These are phyloP conservation scores for Pythium scleroteichum DNA, from an alignment of 352 stramenopile species.

Conservation along the genomic window DNA sequence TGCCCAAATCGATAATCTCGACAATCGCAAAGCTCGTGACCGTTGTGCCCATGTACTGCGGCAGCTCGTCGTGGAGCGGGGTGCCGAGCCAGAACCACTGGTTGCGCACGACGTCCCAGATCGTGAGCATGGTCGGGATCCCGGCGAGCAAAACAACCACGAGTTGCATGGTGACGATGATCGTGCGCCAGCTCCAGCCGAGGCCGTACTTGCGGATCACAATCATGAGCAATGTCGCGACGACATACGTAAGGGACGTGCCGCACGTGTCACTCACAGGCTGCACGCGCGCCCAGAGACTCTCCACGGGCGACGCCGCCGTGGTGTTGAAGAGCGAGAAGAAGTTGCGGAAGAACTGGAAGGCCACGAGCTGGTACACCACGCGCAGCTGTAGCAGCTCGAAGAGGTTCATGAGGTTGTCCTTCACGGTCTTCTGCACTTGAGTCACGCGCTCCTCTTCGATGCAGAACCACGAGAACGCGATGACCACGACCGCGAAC, in stretches of 20 bases:
- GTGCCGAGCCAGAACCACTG: conserved; percentile 27
- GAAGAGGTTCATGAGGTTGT: conserved; percentile 8
- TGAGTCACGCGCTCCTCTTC: conserved; percentile 11
- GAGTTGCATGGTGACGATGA: conserved; percentile 17
- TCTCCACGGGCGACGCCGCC: conserved; percentile 20
- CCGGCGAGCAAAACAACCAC: conserved; percentile 21
- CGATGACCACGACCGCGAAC: neutral
- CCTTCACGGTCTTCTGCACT: neutral
- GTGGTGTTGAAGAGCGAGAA: conserved; percentile 28
- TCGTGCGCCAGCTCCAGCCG: conserved; percentile 24
- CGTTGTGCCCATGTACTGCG: conserved; percentile 20
- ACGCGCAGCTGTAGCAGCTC: conserved; percentile 22
- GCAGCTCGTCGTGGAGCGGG: conserved; percentile 26
- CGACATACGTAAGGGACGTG: conserved; percentile 23
- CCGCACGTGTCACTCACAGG: neutral
- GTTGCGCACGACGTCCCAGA: conserved; percentile 23
- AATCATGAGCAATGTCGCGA: conserved; percentile 19
- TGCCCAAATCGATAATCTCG: conserved; percentile 27
- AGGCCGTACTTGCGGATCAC: conserved; percentile 18
- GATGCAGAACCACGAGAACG: conserved; percentile 19
- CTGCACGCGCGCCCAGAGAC: conserved; percentile 24
- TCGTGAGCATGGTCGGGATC: conserved; percentile 24
- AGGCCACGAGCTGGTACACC: conserved; percentile 28
- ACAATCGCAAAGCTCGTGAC: conserved; percentile 24
- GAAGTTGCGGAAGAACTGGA: conserved; percentile 30